Evolutionary conservation across 305 asterid species (phyloP), one percentile per base, ranked within the genome.

Genomic region (Andrographis paniculata): DNA sequence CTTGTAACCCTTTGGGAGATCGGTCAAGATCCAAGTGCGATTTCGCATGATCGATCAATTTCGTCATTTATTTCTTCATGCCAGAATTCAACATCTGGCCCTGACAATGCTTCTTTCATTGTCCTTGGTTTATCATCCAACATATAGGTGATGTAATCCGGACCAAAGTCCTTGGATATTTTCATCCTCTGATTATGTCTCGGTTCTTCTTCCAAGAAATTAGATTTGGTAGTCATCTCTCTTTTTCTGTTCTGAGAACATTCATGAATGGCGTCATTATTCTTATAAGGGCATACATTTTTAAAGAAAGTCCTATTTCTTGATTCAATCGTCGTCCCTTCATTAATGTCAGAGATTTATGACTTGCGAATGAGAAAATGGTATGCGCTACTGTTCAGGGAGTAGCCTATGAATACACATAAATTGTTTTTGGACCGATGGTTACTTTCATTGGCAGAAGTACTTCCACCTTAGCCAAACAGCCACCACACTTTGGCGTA

Each of bases 201-300:
- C n/a, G n/a, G n/a, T n/a, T n/a, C n/a, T n/a, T n/a, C n/a, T n/a
- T n/a, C n/a, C n/a, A n/a, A n/a, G n/a, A n/a, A n/a, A n/a, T n/a
- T n/a, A n/a, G n/a, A n/a, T n/a, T n/a, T 36, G 15, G 42, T 3
- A n/a, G 15, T 36, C 42, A 1, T 36, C 42, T n/a, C 4, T 16
- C 1, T 3, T 36, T 16, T 16, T 36, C 15, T 36, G 13, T 36
- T 16, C 15, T 36, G 42, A 36, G 42, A 36, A 3, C 15, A 2
- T 36, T 36, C 15, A n/a, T n/a, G n/a, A n/a, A n/a, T n/a, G n/a
- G n/a, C 42, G 13, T 36, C 42, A n/a, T 36, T 36, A 36, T 36
- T 36, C 1, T 7, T 36, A 2, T 11, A 16, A 36, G 42, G 8
- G 15, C 13, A 36, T 36, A 36, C 1, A 16, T 36, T 36, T 16